A percentile compares a stretch with the other conserved stretches of the same genome.
phyloP scores from a whole-genome alignment of 139 green algal species.

The Coelastrella sp. region DNA sequence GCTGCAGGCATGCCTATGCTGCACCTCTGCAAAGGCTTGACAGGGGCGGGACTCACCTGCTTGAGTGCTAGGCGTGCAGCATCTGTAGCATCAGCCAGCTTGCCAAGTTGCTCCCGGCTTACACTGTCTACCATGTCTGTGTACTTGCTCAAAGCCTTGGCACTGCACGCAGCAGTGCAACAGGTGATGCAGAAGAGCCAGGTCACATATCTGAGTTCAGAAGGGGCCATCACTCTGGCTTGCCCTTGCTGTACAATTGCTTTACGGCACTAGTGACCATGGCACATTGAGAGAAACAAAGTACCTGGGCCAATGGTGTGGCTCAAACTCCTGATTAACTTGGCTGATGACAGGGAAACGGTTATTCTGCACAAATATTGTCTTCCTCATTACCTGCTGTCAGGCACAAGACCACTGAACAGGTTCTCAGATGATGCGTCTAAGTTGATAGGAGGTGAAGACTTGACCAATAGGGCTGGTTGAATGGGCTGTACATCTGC shows the following conservation, averaged over 20 bases:
- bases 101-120: slow-evolving; percentile 69
- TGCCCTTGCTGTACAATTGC: too few species aligned
- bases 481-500: slow-evolving; percentile 68
- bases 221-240: too few species aligned
- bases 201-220: background rate
- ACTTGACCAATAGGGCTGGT: slow-evolving; percentile 74
- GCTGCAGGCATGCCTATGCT: background rate
- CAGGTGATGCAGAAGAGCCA: background rate
- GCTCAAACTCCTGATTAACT: background rate
- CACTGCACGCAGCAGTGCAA: slow-evolving; percentile 54
- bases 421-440: slow-evolving; percentile 64
- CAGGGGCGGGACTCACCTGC: slow-evolving; percentile 51
- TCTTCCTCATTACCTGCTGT: slow-evolving; percentile 64
- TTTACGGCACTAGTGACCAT: too few species aligned
- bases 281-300: too few species aligned
- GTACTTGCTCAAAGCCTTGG: slow-evolving; percentile 86
- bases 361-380: too few species aligned
- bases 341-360: background rate
- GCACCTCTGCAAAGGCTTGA: background rate
- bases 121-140: slow-evolving; percentile 90
- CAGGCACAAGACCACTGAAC: slow-evolving; percentile 82
- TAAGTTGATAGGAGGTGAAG: slow-evolving; percentile 48
- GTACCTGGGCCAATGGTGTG: background rate
- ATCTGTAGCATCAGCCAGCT: slow-evolving; percentile 83
- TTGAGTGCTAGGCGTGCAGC: slow-evolving; percentile 83